Conservation (phyloP, 768 basidiomycete genomes). For the Kwoniella pini region DNA sequence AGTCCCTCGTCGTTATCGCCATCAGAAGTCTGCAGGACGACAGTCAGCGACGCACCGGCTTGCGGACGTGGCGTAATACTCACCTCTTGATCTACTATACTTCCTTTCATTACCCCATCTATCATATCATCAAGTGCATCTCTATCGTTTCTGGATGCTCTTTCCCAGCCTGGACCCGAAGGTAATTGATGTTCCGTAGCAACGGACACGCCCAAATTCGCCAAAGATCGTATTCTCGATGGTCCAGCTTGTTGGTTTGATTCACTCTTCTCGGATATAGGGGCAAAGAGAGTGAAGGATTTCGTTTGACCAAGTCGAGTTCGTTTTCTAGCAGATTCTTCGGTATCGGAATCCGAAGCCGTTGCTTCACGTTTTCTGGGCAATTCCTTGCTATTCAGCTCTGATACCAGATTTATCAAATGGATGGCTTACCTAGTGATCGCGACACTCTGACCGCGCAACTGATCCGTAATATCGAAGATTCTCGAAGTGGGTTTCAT, state of each 20-base stretch:
- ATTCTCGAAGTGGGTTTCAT: constrained; percentile 24
- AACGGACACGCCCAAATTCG: background rate
- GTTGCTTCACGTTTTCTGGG: constrained; percentile 38
- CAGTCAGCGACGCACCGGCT: too few species aligned
- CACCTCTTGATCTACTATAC: constrained; percentile 19
- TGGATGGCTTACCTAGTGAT: constrained; percentile 30
- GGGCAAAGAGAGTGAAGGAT: constrained; percentile 15
- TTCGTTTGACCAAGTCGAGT: constrained; percentile 4
- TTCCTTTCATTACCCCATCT: constrained; percentile 23
- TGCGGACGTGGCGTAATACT: background rate
- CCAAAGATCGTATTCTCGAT: background rate
- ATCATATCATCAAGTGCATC: constrained; percentile 51
- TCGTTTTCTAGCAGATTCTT: constrained; percentile 28
- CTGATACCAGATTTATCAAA: background rate
- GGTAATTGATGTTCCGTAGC: constrained; percentile 31
- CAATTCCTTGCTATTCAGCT: background rate
- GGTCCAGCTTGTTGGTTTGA: background rate
- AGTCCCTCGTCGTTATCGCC: constrained; percentile 11
- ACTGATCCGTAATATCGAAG: constrained; percentile 32
- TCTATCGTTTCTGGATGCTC: constrained; percentile 9
- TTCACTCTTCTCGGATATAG: constrained; percentile 1
- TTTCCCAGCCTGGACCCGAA: constrained; percentile 36
- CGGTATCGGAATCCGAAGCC: constrained; percentile 46
- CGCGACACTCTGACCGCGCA: constrained; percentile 28
- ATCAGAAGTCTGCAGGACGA: too few species aligned